Evolutionary conservation across 495 filamentous ascomycete species (phyloP), one percentile per base, ranked within the genome.

Genomic region (Daldinia vernicosa): DNA sequence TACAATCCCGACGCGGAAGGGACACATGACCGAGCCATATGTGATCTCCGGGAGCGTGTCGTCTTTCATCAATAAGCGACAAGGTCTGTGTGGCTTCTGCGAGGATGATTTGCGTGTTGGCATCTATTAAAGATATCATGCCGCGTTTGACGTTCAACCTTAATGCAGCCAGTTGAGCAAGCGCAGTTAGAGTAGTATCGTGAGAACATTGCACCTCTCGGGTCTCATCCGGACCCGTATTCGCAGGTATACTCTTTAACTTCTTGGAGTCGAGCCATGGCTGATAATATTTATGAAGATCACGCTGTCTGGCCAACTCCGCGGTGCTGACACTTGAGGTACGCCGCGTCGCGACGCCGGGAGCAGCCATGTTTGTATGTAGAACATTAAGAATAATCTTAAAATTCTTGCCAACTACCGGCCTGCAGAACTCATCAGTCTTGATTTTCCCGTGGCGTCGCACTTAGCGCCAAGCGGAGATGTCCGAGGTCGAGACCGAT

Each of bases 101-200:
- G 17, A 91, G 80, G 37, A 91, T 82, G 64, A 89, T 87, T 71
- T 89, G 86, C 19, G 83, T 80, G 3, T 85, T 80, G 22, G 83
- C 80, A 66, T 89, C 89, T 55, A 90, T 86, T 19, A 93, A 82
- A 37, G 87, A 88, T 14, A 91, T 82, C 67, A 90, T 81, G 19
- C 79, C 80, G 8, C 89, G 87, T 43, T 83, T 82, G 40, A 80
- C 81, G 33, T 83, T 79, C 52, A 90, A 75, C 8, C 85, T 83
- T 33, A 85, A 80, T 24, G 85, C 80, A 0, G 85, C 88, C 22
- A 92, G 78, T 72, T 91, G 89, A 22, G 89, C 85, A 69, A 92
- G 84, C 0, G 87, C 88, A 0, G 86, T 88, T 19, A 93, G 79
- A n/a, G 86, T 87, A 3, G 85, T 81, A 74, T 92, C 91, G 15